Percentiles rank a stretch among this genome's conserved stretches.
phyloP scores from a whole-genome alignment of 139 green algal genomes.

The Deuterostichococcus epilithicus region DNA sequence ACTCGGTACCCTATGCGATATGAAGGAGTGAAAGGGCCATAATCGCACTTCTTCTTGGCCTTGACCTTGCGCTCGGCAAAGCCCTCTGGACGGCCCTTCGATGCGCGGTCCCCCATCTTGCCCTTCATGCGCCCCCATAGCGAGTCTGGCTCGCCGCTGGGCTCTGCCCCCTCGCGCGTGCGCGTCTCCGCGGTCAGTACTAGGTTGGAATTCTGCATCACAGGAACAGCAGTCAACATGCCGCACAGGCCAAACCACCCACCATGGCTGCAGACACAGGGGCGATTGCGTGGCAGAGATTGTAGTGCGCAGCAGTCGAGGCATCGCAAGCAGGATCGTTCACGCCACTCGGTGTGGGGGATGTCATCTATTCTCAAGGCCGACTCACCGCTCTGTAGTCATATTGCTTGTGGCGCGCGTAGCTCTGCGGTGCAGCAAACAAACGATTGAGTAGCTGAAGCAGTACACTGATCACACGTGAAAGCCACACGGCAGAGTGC shows the following conservation, averaged over 20 bases:
- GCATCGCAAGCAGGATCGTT: neutral
- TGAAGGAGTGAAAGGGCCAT: too few species aligned
- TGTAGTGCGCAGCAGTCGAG: neutral
- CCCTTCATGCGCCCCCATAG: conserved; percentile 74
- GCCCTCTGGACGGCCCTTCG: conserved; percentile 52
- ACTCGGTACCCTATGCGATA: too few species aligned
- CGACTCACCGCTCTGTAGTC: conserved; percentile 87
- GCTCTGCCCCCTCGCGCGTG: conserved; percentile 74
- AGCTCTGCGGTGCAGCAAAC: neutral
- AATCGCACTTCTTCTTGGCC: conserved; percentile 53
- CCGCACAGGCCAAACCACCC: neutral
- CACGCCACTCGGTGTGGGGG: neutral
- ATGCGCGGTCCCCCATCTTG: conserved; percentile 90
- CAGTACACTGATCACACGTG: too few species aligned
- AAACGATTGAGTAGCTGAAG: neutral
- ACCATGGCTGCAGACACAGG: neutral
- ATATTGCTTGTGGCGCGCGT: conserved; percentile 92
- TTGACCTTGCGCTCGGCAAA: conserved; percentile 62
- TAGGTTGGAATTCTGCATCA: conserved; percentile 88
- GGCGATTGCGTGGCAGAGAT: neutral
- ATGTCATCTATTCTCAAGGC: neutral
- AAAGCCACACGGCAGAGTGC: too few species aligned
- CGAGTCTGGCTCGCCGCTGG: conserved; percentile 85
- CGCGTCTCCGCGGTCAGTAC: conserved; percentile 91
- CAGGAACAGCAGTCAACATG: neutral